phyloP scores from a whole-genome alignment of 192 early-diverging fungal genomes.

The Backusella tuberculispora region DNA sequence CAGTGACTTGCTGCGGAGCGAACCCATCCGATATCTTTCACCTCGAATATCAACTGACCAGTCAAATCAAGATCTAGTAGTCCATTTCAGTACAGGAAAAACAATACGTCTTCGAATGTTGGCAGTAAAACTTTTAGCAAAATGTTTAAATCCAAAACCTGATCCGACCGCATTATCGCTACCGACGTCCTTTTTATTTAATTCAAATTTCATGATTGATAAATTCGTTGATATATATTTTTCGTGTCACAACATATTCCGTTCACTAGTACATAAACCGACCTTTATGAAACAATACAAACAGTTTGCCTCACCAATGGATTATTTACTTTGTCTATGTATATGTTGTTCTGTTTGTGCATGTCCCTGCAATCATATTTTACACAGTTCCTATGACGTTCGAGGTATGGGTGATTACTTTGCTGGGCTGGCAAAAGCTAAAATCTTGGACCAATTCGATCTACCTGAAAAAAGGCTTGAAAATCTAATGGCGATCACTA shows the following conservation, averaged over 20 bases:
- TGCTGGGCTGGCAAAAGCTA: not conserved
- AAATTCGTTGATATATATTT: not conserved
- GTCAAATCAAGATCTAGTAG: not conserved
- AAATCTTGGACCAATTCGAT: not conserved
- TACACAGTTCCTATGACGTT: not conserved
- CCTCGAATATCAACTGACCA: not conserved
- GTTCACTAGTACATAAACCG: not conserved
- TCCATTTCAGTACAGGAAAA: not conserved
- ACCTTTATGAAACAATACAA: not conserved
- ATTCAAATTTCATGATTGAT: not conserved
- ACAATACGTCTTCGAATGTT: not conserved
- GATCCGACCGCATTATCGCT: not conserved
- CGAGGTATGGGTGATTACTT: not conserved
- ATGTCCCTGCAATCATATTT: not conserved
- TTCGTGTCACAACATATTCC: constrained; percentile 3
- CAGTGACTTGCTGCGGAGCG: not conserved
- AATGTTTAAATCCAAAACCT: not conserved
- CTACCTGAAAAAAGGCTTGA: not conserved
- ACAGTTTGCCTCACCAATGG: not conserved
- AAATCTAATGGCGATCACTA: not conserved
- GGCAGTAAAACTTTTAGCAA: not conserved
- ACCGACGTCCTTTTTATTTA: not conserved
- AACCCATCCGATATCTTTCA: not conserved
- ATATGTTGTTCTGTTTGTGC: not conserved
- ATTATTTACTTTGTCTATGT: not conserved